Percentiles rank a stretch among this genome's conserved stretches.
These are phyloP conservation scores for Candida freyschussii DNA, from an alignment of 1,139 yeast genomes.

Conservation along the genomic window DNA sequence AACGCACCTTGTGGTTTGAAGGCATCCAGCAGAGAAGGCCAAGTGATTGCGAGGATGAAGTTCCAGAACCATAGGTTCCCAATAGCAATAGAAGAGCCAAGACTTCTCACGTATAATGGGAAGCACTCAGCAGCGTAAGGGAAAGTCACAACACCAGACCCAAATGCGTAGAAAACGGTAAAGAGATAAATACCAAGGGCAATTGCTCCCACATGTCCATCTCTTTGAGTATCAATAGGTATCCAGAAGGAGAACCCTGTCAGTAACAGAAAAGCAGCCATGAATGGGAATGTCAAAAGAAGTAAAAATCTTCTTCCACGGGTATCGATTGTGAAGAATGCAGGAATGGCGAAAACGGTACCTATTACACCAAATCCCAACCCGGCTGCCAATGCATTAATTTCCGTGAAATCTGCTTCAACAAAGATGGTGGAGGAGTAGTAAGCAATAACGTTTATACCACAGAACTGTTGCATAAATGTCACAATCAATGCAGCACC, in stretches of 20 bases:
- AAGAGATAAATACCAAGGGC: conserved; percentile 68
- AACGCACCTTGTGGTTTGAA: conserved; percentile 77
- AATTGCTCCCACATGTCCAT: conserved; percentile 54
- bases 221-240: conserved; percentile 38
- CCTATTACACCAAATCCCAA: conserved; percentile 82
- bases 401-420: conserved; percentile 55
- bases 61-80: conserved; percentile 82
- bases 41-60: conserved; percentile 69
- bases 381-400: conserved; percentile 63
- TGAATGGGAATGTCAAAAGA: conserved; percentile 65
- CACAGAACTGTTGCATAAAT: conserved; percentile 90
- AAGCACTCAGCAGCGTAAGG: conserved; percentile 83
- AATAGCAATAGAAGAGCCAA: conserved; percentile 80
- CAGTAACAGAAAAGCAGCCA: conserved; percentile 57
- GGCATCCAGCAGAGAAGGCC: conserved; percentile 64
- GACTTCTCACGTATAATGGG: conserved; percentile 74
- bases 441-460: conserved; percentile 79
- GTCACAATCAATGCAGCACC: conserved; percentile 69
- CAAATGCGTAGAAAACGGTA: conserved; percentile 67
- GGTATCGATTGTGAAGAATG: conserved; percentile 70
- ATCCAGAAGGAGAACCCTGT: conserved; percentile 75
- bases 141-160: conserved; percentile 86
- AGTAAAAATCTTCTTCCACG: conserved; percentile 70
- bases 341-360: conserved; percentile 75
- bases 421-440: conserved; percentile 68